Percentiles rank a stretch among this genome's conserved stretches.
These are phyloP conservation scores for Colletotrichum agaves DNA, from an alignment of 2,329 filamentous ascomycete genomes.

Conservation along the genomic window DNA sequence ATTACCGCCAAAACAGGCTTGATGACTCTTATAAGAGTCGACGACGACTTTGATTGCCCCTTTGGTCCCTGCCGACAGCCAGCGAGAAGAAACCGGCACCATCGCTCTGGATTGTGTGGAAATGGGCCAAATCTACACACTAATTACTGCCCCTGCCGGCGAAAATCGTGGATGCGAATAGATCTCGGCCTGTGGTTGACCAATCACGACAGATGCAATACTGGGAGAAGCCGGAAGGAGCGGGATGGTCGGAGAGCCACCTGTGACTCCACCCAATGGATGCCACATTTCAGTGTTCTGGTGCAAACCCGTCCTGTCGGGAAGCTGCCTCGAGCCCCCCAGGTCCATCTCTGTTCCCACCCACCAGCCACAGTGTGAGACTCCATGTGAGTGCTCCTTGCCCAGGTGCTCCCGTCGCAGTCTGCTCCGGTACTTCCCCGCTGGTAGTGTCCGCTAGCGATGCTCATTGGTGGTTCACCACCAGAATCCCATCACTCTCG, in stretches of 20 bases:
- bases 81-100: constrained; percentile 38
- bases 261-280: constrained; percentile 7
- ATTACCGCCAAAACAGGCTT: constrained; percentile 20
- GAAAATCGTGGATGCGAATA: constrained; percentile 32
- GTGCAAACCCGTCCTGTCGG: constrained; percentile 33
- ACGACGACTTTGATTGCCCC: constrained; percentile 4
- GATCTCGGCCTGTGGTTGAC: background rate
- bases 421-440: constrained; percentile 25
- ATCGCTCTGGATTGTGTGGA: constrained; percentile 27
- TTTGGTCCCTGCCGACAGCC: background rate
- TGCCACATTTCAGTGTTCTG: constrained; percentile 4
- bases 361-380: background rate
- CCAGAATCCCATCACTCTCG: background rate
- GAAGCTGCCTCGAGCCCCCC: constrained; percentile 30
- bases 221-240: constrained; percentile 34
- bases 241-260: constrained; percentile 22
- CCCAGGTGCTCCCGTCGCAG: background rate
- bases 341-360: constrained; percentile 11
- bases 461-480: constrained; percentile 32
- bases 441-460: constrained; percentile 15
- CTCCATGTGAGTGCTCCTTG: background rate
- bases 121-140: background rate
- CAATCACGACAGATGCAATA: constrained; percentile 17
- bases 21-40: no score
- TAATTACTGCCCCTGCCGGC: no score